A percentile compares a stretch with the other conserved stretches of the same genome.
These are phyloP conservation scores for Backusella australiensis DNA, from an alignment of 192 early-diverging fungal genomes.

Conservation along the genomic window DNA sequence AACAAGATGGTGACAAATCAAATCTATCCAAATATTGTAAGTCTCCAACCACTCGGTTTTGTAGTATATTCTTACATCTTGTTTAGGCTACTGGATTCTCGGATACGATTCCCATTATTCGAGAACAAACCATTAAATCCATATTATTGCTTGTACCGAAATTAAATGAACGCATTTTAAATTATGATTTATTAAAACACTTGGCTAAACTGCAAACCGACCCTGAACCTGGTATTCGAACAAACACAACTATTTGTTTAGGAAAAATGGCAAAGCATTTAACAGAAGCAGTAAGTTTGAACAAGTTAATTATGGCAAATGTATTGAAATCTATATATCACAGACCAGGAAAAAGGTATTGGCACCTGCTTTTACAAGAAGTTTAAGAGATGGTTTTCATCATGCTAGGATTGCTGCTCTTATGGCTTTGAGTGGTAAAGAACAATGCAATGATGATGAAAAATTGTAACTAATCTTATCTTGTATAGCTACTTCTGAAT, in stretches of 20 bases:
- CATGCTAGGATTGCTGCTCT: constrained; percentile 85
- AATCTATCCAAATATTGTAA: constrained; percentile 84
- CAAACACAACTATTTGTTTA: constrained; percentile 93
- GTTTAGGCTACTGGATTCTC: constrained; percentile 77
- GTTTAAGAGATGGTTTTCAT: constrained; percentile 84
- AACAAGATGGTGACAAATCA: constrained; percentile 72
- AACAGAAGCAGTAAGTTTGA: constrained; percentile 59
- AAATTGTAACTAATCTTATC: background rate
- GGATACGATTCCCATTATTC: constrained; percentile 85
- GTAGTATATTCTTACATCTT: background rate
- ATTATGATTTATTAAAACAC: constrained; percentile 82
- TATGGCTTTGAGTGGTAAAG: constrained; percentile 62
- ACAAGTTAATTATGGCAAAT: background rate
- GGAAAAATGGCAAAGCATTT: constrained; percentile 87
- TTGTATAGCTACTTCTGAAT: constrained; percentile 63
- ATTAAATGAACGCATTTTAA: constrained; percentile 70
- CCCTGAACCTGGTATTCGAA: constrained; percentile 92
- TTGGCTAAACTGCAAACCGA: constrained; percentile 90
- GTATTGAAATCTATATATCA: background rate
- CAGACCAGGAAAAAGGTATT: constrained; percentile 80
- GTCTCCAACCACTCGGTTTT: background rate
- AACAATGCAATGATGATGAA: background rate
- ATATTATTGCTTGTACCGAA: constrained; percentile 73
- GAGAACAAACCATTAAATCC: constrained; percentile 89
- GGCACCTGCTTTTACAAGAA: constrained; percentile 78